Evolutionary conservation across 1,284 basidiomycete genomes (phyloP), one percentile per base, ranked within the genome.

Genomic region (Dichomitus squalens): DNA sequence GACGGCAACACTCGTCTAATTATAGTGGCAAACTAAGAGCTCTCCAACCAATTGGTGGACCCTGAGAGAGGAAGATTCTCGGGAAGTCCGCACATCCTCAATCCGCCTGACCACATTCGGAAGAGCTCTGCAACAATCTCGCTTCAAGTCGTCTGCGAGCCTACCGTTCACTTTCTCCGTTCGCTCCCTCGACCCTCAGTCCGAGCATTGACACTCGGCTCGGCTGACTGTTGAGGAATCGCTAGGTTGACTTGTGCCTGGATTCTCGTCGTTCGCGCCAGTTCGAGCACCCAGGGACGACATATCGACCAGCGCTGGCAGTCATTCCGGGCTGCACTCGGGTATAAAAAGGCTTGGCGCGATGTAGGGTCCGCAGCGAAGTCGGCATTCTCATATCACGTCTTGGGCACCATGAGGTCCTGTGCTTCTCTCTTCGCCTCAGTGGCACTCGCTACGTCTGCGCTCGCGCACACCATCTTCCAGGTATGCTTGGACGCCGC

Each of bases 391-490:
- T 27, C 46, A 36, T 44, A 48, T 38, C 50, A 36, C 25, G 27
- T 43, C 49, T 47, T 47, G 43, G 44, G 29, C 51, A 58, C 21
- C 46, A 69, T 65, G 64, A 64, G 55, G 57, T 58, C 57, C 39
- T 59, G 67, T 47, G 53, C 64, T 60, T 65, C 66, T 60, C 55
- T 74, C 39, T 48, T 70, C 21, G 60, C 70, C 18, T 52, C 75
- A 39, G 58, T 67, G 23, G 64, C 65, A 39, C 55, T 71, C 21
- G 68, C 64, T 2, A 53, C 65, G 40, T 69, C 72, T 20, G 74
- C 64, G 36, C 70, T 67, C 55, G 80, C 75, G 2, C 80, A 82
- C 62, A 75, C 76, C 27, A 81, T 82, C 63, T 81, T 82, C 66
- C 80, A 81, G 69, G 79, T 77, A 56, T 16, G 60, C 54, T 35